Percentiles rank a stretch among this genome's conserved stretches.
Evolutionary conservation across 306 rosid species (phyloP).

Genomic region (Notholithocarpus densiflorus): DNA sequence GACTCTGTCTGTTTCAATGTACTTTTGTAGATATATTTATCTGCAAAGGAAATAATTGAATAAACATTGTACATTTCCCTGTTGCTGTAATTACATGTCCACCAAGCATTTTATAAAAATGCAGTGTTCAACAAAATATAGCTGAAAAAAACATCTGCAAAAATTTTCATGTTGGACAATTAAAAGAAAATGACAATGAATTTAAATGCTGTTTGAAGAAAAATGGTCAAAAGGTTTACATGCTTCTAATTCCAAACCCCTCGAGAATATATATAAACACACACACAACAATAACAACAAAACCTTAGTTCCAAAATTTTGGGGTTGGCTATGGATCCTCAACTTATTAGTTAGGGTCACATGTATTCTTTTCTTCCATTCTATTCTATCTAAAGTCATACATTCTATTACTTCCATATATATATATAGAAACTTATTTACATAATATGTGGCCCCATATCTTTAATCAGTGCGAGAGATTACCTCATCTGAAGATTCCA

Average conservation of each 20-base stretch:
- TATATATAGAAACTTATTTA: too few relatives aligned
- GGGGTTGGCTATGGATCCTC: too few relatives aligned
- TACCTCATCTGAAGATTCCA: conserved; percentile 98
- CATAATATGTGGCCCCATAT: not conserved
- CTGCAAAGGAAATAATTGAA: not conserved
- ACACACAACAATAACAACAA: too few relatives aligned
- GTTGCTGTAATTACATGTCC: not conserved
- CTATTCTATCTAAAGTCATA: too few relatives aligned
- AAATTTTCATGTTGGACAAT: not conserved
- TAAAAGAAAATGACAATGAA: not conserved
- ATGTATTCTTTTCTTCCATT: too few relatives aligned
- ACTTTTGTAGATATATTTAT: not conserved
- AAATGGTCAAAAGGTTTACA: not conserved
- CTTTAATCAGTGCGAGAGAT: conserved; percentile 12
- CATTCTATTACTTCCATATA: too few relatives aligned
- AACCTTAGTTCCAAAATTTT: too few relatives aligned
- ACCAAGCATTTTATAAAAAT: not conserved
- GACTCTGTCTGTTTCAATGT: not conserved
- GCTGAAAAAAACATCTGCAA: not conserved
- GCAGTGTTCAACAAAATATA: not conserved
- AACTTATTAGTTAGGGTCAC: too few relatives aligned
- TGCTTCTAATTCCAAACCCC: not conserved
- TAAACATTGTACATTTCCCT: not conserved
- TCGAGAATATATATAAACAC: too few relatives aligned
- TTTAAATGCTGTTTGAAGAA: not conserved